These are phyloP conservation scores for Nitzschia sp. DNA, from an alignment of 108 stramenopile genomes.

Conservation along the genomic window DNA sequence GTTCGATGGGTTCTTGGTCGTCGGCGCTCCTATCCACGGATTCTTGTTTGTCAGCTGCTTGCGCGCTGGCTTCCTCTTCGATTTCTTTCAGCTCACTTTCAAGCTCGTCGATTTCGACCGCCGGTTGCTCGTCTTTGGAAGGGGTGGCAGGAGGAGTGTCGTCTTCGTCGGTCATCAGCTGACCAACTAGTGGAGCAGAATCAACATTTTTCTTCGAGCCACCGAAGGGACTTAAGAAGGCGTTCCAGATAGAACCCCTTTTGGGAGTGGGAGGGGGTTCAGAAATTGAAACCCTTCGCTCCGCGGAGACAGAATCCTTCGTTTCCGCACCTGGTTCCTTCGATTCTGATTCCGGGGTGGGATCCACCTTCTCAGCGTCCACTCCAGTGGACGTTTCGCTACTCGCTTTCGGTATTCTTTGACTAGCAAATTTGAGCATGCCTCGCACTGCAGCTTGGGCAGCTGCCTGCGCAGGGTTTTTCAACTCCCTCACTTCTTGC, in stretches of 20 bases:
- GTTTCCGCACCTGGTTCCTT: too few species aligned
- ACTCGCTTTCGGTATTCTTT: too few species aligned
- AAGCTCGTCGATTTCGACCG: background rate
- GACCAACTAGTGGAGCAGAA: background rate
- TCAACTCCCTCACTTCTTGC: conserved; percentile 5
- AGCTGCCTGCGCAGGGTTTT: background rate
- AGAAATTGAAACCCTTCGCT: too few species aligned
- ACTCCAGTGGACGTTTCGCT: too few species aligned
- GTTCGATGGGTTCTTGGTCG: background rate
- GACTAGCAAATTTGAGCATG: conserved; percentile 7
- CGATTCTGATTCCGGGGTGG: too few species aligned
- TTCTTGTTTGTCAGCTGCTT: too few species aligned
- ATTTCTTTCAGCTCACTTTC: background rate
- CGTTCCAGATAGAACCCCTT: conserved; percentile 10
- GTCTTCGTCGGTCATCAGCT: too few species aligned
- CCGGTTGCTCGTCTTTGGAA: background rate
- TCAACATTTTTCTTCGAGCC: background rate
- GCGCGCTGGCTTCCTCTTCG: background rate
- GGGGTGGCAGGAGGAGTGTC: too few species aligned
- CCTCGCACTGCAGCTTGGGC: background rate
- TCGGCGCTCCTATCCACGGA: background rate
- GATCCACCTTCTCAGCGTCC: too few species aligned
- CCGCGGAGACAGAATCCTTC: too few species aligned
- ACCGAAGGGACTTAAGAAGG: conserved; percentile 9
- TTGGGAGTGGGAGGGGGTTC: background rate